Base-by-base conservation (phyloP, 2,329 filamentous ascomycete genomes). In the Trichoderma asperellum region DNA sequence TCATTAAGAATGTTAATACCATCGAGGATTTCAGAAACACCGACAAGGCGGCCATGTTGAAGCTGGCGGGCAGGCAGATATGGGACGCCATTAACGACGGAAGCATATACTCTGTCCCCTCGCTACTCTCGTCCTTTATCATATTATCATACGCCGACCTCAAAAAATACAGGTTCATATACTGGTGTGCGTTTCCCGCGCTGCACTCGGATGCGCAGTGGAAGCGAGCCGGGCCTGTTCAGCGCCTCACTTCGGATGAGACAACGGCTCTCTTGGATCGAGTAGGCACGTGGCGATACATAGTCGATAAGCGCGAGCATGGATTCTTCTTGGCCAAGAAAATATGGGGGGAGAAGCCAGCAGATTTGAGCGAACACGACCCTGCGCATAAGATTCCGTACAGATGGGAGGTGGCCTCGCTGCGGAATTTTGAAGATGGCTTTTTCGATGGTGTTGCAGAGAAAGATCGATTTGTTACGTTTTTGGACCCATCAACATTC, bases 31-130 rank as follows among this genome's bases (percentile, higher is more conserved):
- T 97, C 80, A 92, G 90, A 77, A 92, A 91, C 73, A 87, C 90
- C 72, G 93, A 98, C 79, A 96, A 95, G 79, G 79, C 85, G 12
- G 89, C 89, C 40, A 89, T 97, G 79, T 85, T 98, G 59, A 88
- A 92, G 71, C 90, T 90, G 71, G 90, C 93, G 47, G 95, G 91
- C 12, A 88, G 89, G 77, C 95, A 92, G 91, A 94, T 99, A 71
- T 98, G 95, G 95, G 94, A 98, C 79, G 95, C 96, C 32, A 97
- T 99, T 76, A 91, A 94, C 73, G 96, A 99, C 81, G 95, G 94
- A 69, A 96, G 93, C 52, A 97, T 99, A 74, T 98, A 97, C 81
- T 96, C 94, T 11, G 92, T 95, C 62, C 96, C 96, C 2, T 97
- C 95, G 5, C 86, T 98, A 2, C 88, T 99, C 21, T 90, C 93